Evolutionary conservation across 768 basidiomycete species (phyloP), one percentile per base, ranked within the genome.

Genomic region (Phlebiopsis flavidoalba): DNA sequence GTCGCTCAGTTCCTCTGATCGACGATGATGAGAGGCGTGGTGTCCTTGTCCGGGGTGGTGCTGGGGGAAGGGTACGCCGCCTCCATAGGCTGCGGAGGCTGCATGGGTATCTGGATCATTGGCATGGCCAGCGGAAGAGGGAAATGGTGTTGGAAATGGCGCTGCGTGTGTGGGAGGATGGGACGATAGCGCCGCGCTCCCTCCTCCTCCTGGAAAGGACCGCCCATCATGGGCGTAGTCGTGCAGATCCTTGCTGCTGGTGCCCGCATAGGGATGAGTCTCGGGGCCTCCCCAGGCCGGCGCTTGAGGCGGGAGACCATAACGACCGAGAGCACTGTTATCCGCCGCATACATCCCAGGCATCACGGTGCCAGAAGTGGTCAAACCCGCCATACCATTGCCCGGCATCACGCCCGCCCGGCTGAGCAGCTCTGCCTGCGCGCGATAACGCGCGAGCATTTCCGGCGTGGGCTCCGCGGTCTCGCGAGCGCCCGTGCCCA

Each of bases 391-490:
- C 12, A 58, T 35, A 4, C 50, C 61, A 22, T 52, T 55, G 45
- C 51, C 57, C 1, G 67, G 67, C 35, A 72, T 65, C 14, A 70
- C 68, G 26, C 74, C 73, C 0, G 68, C 60, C 15, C 74, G 76
- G n/a, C 73, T 72, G 52, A 81, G 63, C 5, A 77, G 55, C 11
- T 85, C 83, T 0, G 76, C 70, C 58, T 83, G 78, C 0, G 74
- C 71, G 6, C 80, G 76, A 64, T 80, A 84, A 58, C 81, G 81
- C 11, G 74, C 74, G 19, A 76, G 60, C 64, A 79, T 75, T 37
- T 86, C 84, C 0, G 72, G 63, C 24, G 63, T 58, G 33, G 53
- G 53, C 35, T 63, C 51, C 5, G 57, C 1, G 1, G 63, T 2
- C 19, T 66, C 62, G 35, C 60, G 52, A 17, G 62, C 26, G 57